phyloP scores from a whole-genome alignment of 1,284 basidiomycete genomes.

The Ganoderma sp. region DNA sequence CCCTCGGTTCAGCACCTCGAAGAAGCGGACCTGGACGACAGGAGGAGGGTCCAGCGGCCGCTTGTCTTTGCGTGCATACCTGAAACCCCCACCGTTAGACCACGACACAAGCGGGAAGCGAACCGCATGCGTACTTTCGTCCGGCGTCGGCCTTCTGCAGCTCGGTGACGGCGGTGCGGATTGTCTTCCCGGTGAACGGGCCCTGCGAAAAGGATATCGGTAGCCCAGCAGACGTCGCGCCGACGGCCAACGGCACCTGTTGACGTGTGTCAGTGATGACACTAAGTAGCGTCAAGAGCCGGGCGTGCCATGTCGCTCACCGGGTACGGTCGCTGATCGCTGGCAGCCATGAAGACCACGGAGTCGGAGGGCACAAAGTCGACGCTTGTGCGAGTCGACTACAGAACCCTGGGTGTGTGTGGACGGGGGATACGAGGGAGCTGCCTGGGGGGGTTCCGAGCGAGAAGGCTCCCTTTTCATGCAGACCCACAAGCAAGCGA shows the following conservation, averaged over 20 bases:
- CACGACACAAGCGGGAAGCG: background rate
- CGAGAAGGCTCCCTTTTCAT: background rate
- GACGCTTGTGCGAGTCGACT: background rate
- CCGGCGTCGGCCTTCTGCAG: constrained; percentile 31
- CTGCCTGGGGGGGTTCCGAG: background rate
- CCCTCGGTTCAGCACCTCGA: constrained; percentile 37
- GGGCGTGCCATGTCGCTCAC: background rate
- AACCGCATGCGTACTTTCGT: constrained; percentile 24
- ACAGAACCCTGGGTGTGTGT: background rate
- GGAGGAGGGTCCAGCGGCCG: constrained; percentile 51
- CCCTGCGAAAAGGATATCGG: constrained; percentile 10
- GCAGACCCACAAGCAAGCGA: background rate
- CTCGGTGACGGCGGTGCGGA: constrained; percentile 25
- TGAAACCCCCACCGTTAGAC: constrained; percentile 20
- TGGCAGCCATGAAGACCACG: background rate
- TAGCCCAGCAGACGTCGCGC: background rate
- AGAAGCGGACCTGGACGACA: constrained; percentile 44
- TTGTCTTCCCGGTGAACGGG: constrained; percentile 16
- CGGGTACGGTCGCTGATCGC: constrained; percentile 3
- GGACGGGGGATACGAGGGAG: background rate
- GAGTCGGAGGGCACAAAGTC: background rate
- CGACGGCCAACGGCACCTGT: constrained; percentile 5
- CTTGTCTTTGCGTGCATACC: constrained; percentile 47
- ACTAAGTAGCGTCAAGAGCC: background rate
- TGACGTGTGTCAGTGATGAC: background rate